A percentile compares a stretch with the other conserved stretches of the same genome.
Conservation (phyloP, 352 stramenopile genomes). For the Elongisporangium prolatum region DNA sequence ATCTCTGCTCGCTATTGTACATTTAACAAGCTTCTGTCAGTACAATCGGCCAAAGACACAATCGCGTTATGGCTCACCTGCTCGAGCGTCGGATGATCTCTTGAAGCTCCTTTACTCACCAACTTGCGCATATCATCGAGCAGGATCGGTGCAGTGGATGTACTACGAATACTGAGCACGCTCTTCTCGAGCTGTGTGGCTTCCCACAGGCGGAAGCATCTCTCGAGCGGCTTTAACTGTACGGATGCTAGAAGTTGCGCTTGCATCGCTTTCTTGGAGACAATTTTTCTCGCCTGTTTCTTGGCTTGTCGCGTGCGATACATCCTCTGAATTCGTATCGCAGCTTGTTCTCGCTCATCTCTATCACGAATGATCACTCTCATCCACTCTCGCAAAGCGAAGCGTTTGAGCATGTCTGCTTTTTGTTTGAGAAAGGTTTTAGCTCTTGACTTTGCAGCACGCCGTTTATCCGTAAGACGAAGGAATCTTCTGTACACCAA, state of each 20-base stretch:
- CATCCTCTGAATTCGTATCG: conserved; percentile 39
- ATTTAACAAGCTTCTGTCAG: neutral
- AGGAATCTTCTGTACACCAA: conserved; percentile 39
- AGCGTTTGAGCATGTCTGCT: conserved; percentile 4
- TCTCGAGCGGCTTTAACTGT: conserved; percentile 49
- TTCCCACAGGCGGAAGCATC: conserved; percentile 61
- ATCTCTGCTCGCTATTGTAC: conserved; percentile 45
- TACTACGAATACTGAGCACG: conserved; percentile 32
- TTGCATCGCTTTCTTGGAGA: conserved; percentile 50
- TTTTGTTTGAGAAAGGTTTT: conserved; percentile 14
- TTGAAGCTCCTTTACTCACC: neutral
- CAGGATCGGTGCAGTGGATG: conserved; percentile 6
- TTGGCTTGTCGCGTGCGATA: conserved; percentile 41
- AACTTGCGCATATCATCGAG: conserved; percentile 12
- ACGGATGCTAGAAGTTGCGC: conserved; percentile 34
- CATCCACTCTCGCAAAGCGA: conserved; percentile 22
- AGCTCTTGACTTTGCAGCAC: neutral
- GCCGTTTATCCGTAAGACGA: conserved; percentile 21
- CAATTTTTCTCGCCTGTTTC: conserved; percentile 26
- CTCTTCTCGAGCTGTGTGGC: conserved; percentile 39
- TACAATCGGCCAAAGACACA: neutral
- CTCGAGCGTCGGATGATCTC: conserved; percentile 33
- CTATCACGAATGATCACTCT: conserved; percentile 7
- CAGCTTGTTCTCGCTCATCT: conserved; percentile 18
- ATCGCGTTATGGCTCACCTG: conserved; percentile 31